Evolutionary conservation across 2,329 filamentous ascomycete species (phyloP), one percentile per base, ranked within the genome.

Genomic region (Botryotinia calthae): DNA sequence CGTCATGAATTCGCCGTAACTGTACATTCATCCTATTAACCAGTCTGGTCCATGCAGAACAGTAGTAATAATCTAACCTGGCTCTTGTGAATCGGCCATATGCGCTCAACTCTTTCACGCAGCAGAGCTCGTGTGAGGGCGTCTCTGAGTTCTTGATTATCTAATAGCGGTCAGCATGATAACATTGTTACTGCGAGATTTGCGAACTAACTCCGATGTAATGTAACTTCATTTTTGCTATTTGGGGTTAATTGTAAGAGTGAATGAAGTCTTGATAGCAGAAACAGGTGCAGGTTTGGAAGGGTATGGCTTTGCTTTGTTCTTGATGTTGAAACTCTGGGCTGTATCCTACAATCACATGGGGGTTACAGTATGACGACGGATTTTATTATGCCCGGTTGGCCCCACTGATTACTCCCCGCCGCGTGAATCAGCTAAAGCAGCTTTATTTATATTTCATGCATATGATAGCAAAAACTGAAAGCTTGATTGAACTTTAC

Each of bases 81-180:
- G 20, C 25, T 31, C 58, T 70, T 42, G 71, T 72, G n/a, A 69
- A 72, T 54, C 71, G 71, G 12, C 64, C 54, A n/a, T 59, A 72
- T 70, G 87, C 89, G 82, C 86, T 90, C 77, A 97, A 87, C 79
- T 97, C 92, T 82, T 90, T 91, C 83, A 93, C 94, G 77, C 88
- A 86, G 82, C 87, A 89, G 76, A 97, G 86, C 85, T 97, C 93
- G 79, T 93, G 84, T 67, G 92, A 89, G 66, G 93, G 92, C 84
- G 92, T 90, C 78, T 84, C 84, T 80, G 93, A 90, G 84, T 96
- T 96, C 84, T 91, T 92, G 81, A 96, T 86, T 82, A 97, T 89
- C 94, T 97, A 70, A 74, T 70, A 77, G 76, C 76, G 78, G 78
- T 80, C 77, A 78, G 76, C 67, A 14, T 71, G 48, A 48, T 63